Percentiles rank a stretch among this genome's conserved stretches.
Conservation (phyloP, 2,329 filamentous ascomycete genomes). For the Botrytis paeoniae region DNA sequence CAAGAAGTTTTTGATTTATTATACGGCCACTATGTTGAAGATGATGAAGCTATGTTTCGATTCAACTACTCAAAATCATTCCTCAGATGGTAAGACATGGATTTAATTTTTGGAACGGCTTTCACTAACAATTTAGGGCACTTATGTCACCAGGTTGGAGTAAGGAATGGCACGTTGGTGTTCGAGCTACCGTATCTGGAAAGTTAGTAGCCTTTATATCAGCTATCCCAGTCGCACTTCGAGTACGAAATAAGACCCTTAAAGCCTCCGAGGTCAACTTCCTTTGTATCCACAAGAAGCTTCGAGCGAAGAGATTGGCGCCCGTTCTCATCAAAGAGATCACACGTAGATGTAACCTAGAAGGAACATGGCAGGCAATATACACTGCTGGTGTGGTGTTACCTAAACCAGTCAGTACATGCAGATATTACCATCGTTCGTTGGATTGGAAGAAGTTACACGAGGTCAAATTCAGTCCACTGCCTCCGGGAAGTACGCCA, state of each 20-base stretch:
- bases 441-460: slow-evolving; percentile 96
- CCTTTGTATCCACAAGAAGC: slow-evolving; percentile 96
- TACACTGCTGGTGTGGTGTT: slow-evolving; percentile 92
- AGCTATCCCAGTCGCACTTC: slow-evolving; percentile 80
- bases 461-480: slow-evolving; percentile 88
- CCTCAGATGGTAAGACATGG: slow-evolving; percentile 71
- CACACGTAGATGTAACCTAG: slow-evolving; percentile 83
- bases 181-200: slow-evolving; percentile 76
- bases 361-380: slow-evolving; percentile 88
- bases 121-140: slow-evolving; percentile 57
- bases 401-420: slow-evolving; percentile 87
- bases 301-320: slow-evolving; percentile 85
- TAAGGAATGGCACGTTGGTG: slow-evolving; percentile 91
- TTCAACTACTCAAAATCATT: slow-evolving; percentile 94
- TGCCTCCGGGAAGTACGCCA: slow-evolving; percentile 80
- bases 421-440: slow-evolving; percentile 90
- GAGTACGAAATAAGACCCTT: slow-evolving; percentile 72
- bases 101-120: not conserved
- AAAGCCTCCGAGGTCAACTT: slow-evolving; percentile 95
- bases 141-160: slow-evolving; percentile 93
- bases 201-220: slow-evolving; percentile 96
- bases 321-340: slow-evolving; percentile 98
- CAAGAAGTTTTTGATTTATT: slow-evolving; percentile 90
- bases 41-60: slow-evolving; percentile 93
- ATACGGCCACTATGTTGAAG: slow-evolving; percentile 94